Conservation (phyloP, 371 early-diverging fungal genomes). For the Mortierella sp. region DNA sequence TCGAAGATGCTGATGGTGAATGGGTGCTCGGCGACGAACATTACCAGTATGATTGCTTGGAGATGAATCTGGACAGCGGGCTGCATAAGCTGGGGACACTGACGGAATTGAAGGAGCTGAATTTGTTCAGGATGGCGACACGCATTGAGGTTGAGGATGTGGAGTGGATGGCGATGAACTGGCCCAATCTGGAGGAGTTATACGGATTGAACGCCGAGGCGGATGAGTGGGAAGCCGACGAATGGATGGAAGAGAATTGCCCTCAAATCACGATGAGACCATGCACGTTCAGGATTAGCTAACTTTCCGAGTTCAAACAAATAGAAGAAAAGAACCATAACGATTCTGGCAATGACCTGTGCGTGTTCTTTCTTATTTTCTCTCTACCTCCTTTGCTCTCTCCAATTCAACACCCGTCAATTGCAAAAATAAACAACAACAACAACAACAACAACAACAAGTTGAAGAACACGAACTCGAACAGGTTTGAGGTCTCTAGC, state of each 20-base stretch:
- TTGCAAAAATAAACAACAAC: too few relatives aligned
- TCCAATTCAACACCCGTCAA: too few relatives aligned
- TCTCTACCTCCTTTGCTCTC: too few relatives aligned
- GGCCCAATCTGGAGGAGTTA: neutral
- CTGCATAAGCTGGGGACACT: neutral
- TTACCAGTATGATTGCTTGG: neutral
- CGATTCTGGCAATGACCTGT: too few relatives aligned
- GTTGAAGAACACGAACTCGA: too few relatives aligned
- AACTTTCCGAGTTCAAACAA: too few relatives aligned
- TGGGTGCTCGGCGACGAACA: neutral
- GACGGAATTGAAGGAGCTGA: neutral
- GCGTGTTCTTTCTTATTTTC: too few relatives aligned
- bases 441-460: too few relatives aligned
- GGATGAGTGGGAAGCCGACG: neutral
- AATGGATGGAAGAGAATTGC: neutral
- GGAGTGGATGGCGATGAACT: neutral
- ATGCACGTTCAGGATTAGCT: neutral
- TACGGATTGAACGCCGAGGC: neutral
- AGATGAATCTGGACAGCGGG: neutral
- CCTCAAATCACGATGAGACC: neutral
- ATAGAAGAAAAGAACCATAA: too few relatives aligned
- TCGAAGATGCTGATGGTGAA: neutral
- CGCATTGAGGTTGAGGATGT: neutral
- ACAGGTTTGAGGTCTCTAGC: too few relatives aligned
- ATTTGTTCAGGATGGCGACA: neutral